Evolutionary conservation across 2,329 filamentous ascomycete genomes (phyloP), one percentile per base, ranked within the genome.

Genomic region (Fusarium ambrosium): DNA sequence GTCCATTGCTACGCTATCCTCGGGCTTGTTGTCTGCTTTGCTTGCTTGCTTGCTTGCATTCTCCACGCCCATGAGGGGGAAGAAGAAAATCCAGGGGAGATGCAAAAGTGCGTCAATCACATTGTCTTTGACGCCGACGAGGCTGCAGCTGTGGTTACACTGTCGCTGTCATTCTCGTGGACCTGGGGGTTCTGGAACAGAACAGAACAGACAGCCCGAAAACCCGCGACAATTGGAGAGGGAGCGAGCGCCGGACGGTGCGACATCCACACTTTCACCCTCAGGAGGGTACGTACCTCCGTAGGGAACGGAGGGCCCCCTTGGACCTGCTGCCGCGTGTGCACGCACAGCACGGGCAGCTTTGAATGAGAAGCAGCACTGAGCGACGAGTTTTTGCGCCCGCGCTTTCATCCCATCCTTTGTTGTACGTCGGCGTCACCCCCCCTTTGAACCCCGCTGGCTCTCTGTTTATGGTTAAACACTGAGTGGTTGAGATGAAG

Each of bases 141-240:
- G 61, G 60, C 59, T 62, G 60, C 45, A 27, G 20, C 36, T n/a
- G 51, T 41, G 51, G 63, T 66, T 74, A 34, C 71, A 74, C 71
- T 51, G 34, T 65, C 29, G 18, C 14, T 56, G 61, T 36, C 59
- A 24, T 29, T 27, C 65, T 51, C 24, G 34, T 69, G 41, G 29
- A 22, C 45, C 32, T 45, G 48, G 36, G 60, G 48, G 56, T 48
- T 53, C 60, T 22, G 41, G 69, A 66, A 58, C 45, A 39, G 34
- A 6, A 18, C 45, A 27, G 45, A 6, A 18, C 45, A 27, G 45
- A 36, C 48, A 51, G 45, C 36, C 48, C 66, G 51, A 71, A 60
- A 64, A 56, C 68, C 62, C 58, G 22, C 68, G 51, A 74, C 68
- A 74, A 71, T 74, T 73, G 51, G 58, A 63, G 56, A 61, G 37